These are phyloP conservation scores for Neopestalotiopsis clavispora DNA, from an alignment of 2,329 filamentous ascomycete genomes.

Conservation along the genomic window DNA sequence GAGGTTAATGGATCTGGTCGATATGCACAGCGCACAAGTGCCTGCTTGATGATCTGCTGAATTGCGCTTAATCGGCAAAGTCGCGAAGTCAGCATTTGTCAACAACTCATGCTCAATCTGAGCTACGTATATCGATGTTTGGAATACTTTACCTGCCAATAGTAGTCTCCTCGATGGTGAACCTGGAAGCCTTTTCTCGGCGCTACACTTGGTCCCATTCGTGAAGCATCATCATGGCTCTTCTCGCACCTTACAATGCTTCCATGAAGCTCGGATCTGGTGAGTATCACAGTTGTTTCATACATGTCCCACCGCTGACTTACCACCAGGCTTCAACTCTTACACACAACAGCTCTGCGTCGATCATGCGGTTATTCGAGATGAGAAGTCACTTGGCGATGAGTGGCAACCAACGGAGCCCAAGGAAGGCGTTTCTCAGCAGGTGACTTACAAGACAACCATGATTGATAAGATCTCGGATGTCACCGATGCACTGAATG, in stretches of 20 bases:
- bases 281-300: neutral
- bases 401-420: neutral
- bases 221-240: neutral
- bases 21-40: neutral
- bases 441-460: conserved; percentile 3
- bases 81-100: no score
- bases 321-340: neutral
- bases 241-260: conserved; percentile 2
- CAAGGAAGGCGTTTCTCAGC: conserved; percentile 1
- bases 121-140: no score
- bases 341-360: conserved; percentile 6
- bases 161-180: no score
- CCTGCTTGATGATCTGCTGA: no score
- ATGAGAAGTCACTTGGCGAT: neutral
- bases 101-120: no score
- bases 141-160: no score
- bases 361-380: conserved; percentile 2
- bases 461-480: conserved; percentile 9
- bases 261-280: conserved; percentile 9
- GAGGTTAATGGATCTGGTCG: neutral
- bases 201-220: neutral
- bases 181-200: no score
- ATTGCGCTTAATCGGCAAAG: no score
- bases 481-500: conserved; percentile 7
- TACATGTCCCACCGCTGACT: neutral